Percentiles rank a stretch among this genome's conserved stretches.
Conservation (phyloP, 805 yeast genomes). For the Ogataea haglerorum region DNA sequence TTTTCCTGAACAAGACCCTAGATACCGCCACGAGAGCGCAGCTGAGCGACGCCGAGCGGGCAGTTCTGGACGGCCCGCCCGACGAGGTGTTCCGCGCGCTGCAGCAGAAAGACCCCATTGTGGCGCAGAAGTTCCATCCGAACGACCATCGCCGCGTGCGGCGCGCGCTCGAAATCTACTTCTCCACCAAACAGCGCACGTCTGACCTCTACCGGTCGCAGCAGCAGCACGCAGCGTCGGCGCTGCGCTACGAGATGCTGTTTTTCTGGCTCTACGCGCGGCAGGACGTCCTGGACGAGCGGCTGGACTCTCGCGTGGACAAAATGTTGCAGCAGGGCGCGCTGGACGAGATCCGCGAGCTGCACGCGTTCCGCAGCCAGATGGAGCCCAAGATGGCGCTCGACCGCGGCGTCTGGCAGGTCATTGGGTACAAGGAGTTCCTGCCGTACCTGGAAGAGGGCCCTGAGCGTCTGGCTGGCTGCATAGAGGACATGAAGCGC, state of each 20-base stretch:
- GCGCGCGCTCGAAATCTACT: constrained; percentile 79
- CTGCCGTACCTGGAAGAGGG: constrained; percentile 45
- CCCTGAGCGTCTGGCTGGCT: constrained; percentile 34
- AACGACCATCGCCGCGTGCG: constrained; percentile 76
- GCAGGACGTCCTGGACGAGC: constrained; percentile 47
- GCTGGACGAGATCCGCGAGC: constrained; percentile 58
- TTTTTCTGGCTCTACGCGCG: constrained; percentile 83
- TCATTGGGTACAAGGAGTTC: constrained; percentile 89
- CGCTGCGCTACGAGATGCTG: constrained; percentile 57
- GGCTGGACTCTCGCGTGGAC: constrained; percentile 81
- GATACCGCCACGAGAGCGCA: constrained; percentile 29
- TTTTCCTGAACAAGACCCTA: constrained; percentile 68
- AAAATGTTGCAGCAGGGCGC: constrained; percentile 75
- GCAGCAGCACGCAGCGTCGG: constrained; percentile 40
- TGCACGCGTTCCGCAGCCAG: constrained; percentile 45
- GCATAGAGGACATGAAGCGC: constrained; percentile 74
- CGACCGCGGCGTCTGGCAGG: constrained; percentile 87
- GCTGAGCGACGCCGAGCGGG: constrained; percentile 32
- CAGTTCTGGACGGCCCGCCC: constrained; percentile 54
- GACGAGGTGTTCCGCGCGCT: constrained; percentile 48
- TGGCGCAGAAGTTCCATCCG: constrained; percentile 86
- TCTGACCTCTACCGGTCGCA: constrained; percentile 71
- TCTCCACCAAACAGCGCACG: constrained; percentile 60
- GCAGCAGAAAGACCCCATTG: constrained; percentile 57
- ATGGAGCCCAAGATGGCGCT: constrained; percentile 43